A percentile compares a stretch with the other conserved stretches of the same genome.
These are phyloP conservation scores for Ottelia alismoides DNA, from an alignment of 106 monocot genomes.

Conservation along the genomic window DNA sequence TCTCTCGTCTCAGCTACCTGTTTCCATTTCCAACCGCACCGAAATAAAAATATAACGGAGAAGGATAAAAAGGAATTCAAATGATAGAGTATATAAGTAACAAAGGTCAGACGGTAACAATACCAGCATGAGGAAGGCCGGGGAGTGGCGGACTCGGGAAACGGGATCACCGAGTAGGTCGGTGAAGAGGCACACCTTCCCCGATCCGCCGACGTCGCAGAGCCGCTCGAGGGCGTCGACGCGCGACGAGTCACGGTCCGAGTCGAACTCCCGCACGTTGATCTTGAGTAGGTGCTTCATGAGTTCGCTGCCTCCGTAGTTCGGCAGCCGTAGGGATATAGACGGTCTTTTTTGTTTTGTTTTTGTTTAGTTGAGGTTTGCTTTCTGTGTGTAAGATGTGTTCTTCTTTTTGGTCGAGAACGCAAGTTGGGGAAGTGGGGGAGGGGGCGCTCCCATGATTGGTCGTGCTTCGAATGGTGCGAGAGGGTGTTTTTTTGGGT, in stretches of 20 bases:
- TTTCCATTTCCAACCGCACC: background rate
- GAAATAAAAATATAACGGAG: conserved; percentile 27
- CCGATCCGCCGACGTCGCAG: conserved; percentile 22
- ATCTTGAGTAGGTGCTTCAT: no score
- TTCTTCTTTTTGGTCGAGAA: no score
- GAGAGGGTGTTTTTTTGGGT: no score
- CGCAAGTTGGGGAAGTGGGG: no score
- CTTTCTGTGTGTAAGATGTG: no score
- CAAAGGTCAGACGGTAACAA: background rate
- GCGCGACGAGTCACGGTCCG: conserved; percentile 24
- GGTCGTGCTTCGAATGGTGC: no score
- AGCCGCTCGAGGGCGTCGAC: conserved; percentile 51
- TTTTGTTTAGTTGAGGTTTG: no score
- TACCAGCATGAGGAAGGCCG: conserved; percentile 56
- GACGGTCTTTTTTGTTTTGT: no score
- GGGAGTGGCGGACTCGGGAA: conserved; percentile 35
- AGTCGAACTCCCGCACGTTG: conserved; percentile 52
- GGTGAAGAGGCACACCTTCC: conserved; percentile 14
- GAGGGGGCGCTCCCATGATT: no score
- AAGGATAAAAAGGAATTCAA: background rate
- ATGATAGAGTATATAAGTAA: background rate
- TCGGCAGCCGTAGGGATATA: no score
- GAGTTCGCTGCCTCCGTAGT: no score
- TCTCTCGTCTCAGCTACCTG: conserved; percentile 48
- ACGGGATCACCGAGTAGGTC: conserved; percentile 55